phyloP scores from a whole-genome alignment of 169 alveolate genomes.

The Cystoisospora suis region DNA sequence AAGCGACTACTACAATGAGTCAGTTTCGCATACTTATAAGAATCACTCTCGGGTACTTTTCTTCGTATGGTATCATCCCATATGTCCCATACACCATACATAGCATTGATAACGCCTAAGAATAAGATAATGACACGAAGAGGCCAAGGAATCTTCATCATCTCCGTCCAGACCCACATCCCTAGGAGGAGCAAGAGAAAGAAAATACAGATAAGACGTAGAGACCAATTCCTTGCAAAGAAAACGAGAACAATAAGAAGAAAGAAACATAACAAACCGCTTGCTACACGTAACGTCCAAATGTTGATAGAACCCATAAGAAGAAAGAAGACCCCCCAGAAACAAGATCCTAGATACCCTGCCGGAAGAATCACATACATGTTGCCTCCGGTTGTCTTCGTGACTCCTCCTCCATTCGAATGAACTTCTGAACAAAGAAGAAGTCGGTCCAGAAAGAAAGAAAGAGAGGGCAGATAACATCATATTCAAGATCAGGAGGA shows the following conservation, averaged over 20 bases:
- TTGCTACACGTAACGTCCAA: conserved; percentile 71
- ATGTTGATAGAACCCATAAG: conserved; percentile 72
- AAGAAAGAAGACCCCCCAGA: conserved; percentile 75
- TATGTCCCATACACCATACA: conserved; percentile 74
- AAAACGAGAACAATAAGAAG: conserved; percentile 69
- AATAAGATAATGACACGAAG: conserved; percentile 70
- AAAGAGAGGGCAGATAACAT: neutral
- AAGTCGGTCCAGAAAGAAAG: too few species aligned
- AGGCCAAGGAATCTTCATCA: conserved; percentile 70
- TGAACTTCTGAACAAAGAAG: conserved; percentile 70
- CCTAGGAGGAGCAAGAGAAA: conserved; percentile 65
- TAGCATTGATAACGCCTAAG: conserved; percentile 74
- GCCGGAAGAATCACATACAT: conserved; percentile 74
- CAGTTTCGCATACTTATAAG: conserved; percentile 73
- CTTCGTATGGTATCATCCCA: conserved; percentile 75
- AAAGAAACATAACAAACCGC: conserved; percentile 71
- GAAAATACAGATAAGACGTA: conserved; percentile 69
- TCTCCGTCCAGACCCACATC: conserved; percentile 69
- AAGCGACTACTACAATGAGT: conserved; percentile 74
- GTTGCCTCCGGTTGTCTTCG: conserved; percentile 75
- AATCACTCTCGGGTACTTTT: conserved; percentile 74
- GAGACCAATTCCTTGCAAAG: conserved; percentile 71
- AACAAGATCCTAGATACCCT: conserved; percentile 76
- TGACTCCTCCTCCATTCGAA: conserved; percentile 75
- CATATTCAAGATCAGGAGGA: too few species aligned